phyloP scores from a whole-genome alignment of 352 stramenopile species.

The Phytophthora cactorum region DNA sequence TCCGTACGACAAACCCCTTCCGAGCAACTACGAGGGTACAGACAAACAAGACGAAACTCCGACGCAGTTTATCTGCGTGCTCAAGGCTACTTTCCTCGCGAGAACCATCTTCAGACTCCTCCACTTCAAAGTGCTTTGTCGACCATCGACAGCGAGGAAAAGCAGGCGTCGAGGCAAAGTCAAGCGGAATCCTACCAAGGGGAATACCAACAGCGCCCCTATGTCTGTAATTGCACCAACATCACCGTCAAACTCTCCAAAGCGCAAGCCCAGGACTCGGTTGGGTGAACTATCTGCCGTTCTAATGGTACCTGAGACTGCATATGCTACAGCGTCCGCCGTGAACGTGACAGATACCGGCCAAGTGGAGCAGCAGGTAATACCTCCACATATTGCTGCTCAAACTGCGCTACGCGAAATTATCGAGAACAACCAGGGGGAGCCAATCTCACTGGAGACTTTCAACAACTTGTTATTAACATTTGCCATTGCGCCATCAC shows the following conservation, averaged over 20 bases:
- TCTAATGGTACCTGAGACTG: neutral
- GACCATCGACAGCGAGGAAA: slow-evolving; percentile 4
- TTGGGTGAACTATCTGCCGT: slow-evolving; percentile 16
- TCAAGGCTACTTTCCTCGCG: slow-evolving; percentile 63
- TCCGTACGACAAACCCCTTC: slow-evolving; percentile 42
- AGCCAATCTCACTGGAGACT: slow-evolving; percentile 51
- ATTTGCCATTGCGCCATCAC: slow-evolving; percentile 39
- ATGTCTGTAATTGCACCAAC: slow-evolving; percentile 1
- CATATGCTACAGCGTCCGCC: neutral
- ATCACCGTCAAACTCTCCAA: slow-evolving; percentile 24
- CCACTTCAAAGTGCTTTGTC: slow-evolving; percentile 43
- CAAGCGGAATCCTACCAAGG: slow-evolving; percentile 17
- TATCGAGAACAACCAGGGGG: slow-evolving; percentile 38
- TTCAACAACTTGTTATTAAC: slow-evolving; percentile 60
- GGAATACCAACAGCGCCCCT: slow-evolving; percentile 9
- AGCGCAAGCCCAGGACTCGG: slow-evolving; percentile 40
- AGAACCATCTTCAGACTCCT: slow-evolving; percentile 57
- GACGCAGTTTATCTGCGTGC: slow-evolving; percentile 44
- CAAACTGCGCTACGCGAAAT: slow-evolving; percentile 24
- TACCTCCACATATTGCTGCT: slow-evolving; percentile 24
- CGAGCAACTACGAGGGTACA: neutral
- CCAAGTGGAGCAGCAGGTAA: slow-evolving; percentile 1
- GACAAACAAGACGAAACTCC: neutral
- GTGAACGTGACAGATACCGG: neutral
- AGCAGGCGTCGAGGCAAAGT: slow-evolving; percentile 20